Percentiles rank a stretch among this genome's conserved stretches.
phyloP scores from a whole-genome alignment of 75 land plant genomes.

The Pinus albicaulis region DNA sequence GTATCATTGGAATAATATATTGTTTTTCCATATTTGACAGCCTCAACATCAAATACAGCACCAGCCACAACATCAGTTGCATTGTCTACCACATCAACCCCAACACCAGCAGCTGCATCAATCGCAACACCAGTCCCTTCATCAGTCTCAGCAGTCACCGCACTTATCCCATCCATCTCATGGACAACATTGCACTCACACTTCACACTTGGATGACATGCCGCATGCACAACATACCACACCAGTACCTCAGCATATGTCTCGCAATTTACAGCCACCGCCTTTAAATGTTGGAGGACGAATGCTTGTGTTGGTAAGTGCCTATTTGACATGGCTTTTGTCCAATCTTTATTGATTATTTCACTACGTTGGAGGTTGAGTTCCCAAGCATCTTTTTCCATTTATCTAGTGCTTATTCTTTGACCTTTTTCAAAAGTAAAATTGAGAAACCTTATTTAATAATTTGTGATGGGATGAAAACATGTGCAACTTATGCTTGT shows the following conservation, averaged over 20 bases:
- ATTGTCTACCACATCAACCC: conserved; percentile 36
- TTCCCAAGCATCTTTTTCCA: not conserved
- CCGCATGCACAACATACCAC: conserved; percentile 50
- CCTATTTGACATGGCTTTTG: conserved; percentile 8
- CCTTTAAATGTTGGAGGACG: conserved; percentile 51
- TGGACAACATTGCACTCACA: conserved; percentile 53
- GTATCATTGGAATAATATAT: not conserved
- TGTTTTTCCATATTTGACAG: conserved; percentile 17
- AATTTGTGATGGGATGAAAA: not conserved
- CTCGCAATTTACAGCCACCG: conserved; percentile 47
- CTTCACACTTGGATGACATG: conserved; percentile 57
- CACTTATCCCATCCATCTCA: conserved; percentile 37
- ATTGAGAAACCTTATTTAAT: conserved; percentile 1
- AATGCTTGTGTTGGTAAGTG: conserved; percentile 55
- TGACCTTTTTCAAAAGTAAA: not conserved
- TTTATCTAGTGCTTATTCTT: not conserved
- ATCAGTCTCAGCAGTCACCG: conserved; percentile 42
- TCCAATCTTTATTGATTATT: not conserved
- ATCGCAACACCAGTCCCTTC: conserved; percentile 47
- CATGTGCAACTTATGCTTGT: not conserved
- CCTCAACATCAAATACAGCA: conserved; percentile 62
- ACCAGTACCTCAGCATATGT: conserved; percentile 53
- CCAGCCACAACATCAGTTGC: conserved; percentile 56
- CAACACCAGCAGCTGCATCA: conserved; percentile 55
- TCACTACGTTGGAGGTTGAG: not conserved